Conservation (phyloP, 495 filamentous ascomycete species). For the Pyronema omphalodes region DNA sequence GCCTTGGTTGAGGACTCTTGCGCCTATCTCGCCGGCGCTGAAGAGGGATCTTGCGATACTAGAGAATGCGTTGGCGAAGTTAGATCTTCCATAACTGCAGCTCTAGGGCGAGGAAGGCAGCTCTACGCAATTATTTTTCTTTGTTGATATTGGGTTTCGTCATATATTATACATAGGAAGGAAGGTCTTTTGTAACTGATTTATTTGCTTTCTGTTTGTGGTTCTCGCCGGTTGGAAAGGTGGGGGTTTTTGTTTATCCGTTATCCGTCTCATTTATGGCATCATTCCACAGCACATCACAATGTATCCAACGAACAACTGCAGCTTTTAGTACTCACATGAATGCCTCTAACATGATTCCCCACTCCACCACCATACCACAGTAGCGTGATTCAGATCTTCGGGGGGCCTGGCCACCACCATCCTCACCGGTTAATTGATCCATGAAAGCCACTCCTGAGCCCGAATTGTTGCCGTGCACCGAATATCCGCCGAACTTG, state of each 20-base stretch:
- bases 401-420: too few species aligned
- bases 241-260: not conserved
- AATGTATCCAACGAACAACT: too few species aligned
- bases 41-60: constrained; percentile 16
- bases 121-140: not conserved
- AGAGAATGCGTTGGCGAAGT: constrained; percentile 15
- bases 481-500: constrained; percentile 20
- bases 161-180: too few species aligned
- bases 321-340: too few species aligned
- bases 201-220: constrained; percentile 10
- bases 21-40: constrained; percentile 20
- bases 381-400: too few species aligned
- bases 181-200: not conserved
- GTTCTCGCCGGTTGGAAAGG: not conserved
- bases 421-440: constrained; percentile 10
- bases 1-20: constrained; percentile 17
- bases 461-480: constrained; percentile 17
- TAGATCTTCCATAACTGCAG: constrained; percentile 11
- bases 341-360: too few species aligned
- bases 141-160: not conserved
- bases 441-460: constrained; percentile 18
- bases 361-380: too few species aligned
- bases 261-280: too few species aligned
- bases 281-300: too few species aligned
- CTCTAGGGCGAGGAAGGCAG: not conserved